Percentiles rank a stretch among this genome's conserved stretches.
Evolutionary conservation across 2,329 filamentous ascomycete species (phyloP).

Genomic region (Cercospora sojina): DNA sequence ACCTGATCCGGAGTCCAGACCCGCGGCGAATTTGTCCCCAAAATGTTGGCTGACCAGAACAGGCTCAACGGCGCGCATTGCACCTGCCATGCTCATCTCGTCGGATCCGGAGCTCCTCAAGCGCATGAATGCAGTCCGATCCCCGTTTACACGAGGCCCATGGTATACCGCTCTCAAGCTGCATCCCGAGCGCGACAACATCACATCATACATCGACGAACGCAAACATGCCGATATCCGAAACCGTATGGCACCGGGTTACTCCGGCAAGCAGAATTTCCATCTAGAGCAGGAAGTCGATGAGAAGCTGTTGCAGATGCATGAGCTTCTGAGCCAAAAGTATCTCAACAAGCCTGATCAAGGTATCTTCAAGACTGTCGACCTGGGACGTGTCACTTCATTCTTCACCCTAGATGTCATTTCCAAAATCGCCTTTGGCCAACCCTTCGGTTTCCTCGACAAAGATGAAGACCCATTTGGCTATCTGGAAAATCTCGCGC

Average conservation of each 20-base stretch:
- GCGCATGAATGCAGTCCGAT: constrained; percentile 43
- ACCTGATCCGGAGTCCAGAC: neutral
- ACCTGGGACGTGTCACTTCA: constrained; percentile 39
- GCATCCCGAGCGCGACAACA: constrained; percentile 43
- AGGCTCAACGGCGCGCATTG: constrained; percentile 43
- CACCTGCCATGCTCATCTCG: constrained; percentile 41
- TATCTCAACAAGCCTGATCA: constrained; percentile 38
- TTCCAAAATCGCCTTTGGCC: constrained; percentile 43
- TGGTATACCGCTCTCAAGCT: constrained; percentile 42
- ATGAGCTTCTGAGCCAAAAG: constrained; percentile 37
- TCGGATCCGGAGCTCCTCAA: constrained; percentile 40
- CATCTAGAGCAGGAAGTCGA: constrained; percentile 42
- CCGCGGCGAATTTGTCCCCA: neutral
- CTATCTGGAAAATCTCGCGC: constrained; percentile 49
- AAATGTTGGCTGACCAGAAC: constrained; percentile 3
- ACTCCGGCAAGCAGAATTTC: constrained; percentile 43
- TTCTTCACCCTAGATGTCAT: constrained; percentile 47
- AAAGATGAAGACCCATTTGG: constrained; percentile 51
- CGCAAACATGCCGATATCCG: constrained; percentile 41
- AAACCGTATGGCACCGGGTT: constrained; percentile 41
- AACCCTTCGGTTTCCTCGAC: constrained; percentile 52
- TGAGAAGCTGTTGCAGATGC: constrained; percentile 37
- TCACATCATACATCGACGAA: constrained; percentile 43
- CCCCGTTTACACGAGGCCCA: constrained; percentile 38
- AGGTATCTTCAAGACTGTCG: constrained; percentile 36